Conservation (phyloP, 768 basidiomycete genomes). For the Trametes cubensis region DNA sequence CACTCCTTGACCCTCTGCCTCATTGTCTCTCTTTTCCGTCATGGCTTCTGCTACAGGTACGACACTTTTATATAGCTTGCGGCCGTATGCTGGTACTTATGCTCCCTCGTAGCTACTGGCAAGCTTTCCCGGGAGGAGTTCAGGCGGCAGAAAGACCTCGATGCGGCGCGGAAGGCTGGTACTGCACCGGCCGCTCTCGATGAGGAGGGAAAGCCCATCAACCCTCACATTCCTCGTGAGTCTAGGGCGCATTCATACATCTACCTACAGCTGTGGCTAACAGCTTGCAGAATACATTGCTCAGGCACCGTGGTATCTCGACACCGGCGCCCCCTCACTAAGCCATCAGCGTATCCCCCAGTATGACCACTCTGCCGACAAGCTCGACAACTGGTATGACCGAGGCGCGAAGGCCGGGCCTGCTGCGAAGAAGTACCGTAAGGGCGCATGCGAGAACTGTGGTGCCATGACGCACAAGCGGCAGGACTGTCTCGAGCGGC, state of each 20-base stretch:
- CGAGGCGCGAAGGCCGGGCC: slow-evolving; percentile 83
- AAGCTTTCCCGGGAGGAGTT: slow-evolving; percentile 95
- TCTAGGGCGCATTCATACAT: not conserved
- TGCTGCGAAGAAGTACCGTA: slow-evolving; percentile 94
- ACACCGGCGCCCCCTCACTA: slow-evolving; percentile 90
- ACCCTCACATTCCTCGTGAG: slow-evolving; percentile 96
- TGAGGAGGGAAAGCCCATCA: slow-evolving; percentile 93
- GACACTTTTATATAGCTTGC: not conserved
- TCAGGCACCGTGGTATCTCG: slow-evolving; percentile 98
- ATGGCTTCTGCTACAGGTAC: slow-evolving; percentile 29
- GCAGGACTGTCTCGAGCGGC: slow-evolving; percentile 93
- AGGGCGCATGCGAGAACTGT: slow-evolving; percentile 99
- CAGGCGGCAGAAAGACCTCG: slow-evolving; percentile 93
- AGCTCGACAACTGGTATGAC: slow-evolving; percentile 91
- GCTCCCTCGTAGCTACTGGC: slow-evolving; percentile 47
- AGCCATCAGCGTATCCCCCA: slow-evolving; percentile 87
- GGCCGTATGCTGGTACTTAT: not conserved
- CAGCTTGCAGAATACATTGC: slow-evolving; percentile 85
- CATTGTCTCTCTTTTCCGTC: not conserved
- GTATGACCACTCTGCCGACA: slow-evolving; percentile 60
- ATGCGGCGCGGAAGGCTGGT: slow-evolving; percentile 97
- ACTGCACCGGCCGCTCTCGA: slow-evolving; percentile 96
- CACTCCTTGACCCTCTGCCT: slow-evolving; percentile 7
- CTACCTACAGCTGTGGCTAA: not conserved
- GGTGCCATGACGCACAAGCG: slow-evolving; percentile 94